Base-by-base conservation (phyloP, 306 rosid species). In the Begonia masoniana region DNA sequence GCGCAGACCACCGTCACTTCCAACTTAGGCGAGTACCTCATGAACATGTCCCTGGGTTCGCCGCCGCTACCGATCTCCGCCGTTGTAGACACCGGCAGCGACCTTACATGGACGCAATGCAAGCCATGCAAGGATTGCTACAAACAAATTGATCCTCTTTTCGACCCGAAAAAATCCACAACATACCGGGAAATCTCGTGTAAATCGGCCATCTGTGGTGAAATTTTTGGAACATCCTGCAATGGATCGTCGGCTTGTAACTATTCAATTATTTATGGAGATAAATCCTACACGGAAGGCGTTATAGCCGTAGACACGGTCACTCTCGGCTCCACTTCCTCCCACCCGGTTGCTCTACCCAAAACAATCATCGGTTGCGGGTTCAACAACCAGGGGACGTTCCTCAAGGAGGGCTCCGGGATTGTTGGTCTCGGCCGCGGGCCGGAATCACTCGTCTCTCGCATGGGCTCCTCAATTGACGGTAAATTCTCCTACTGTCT, bases 401-500 rank as follows among this genome's bases (percentile, higher is more conserved):
- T 67, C 2, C 0, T 14, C 1, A 1, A 19, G 0, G 13, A 21
- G 0, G 49, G 56, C 0, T 70, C 88, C 0, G 95, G 92, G 1
- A 56, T 86, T 9, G 75, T 86, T 1, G 93, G 88, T 0, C 78
- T 86, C 0, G 88, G 85, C 7, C 41, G 60, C 0, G 81, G 88
- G 2, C 7, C 36, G 0, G 21, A 41, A 6, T 86, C 88, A 0
- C 71, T 86, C 5, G 15, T 65, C 10, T 9, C 67, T 3, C 92
- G 72, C 11, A 2, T 86, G 52, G 55, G 24, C 9, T 1, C 76
- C 4, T 58, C 78, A 0, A 62, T 67, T 0, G 58, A 1, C 0
- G 75, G 69, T 0, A 85, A 73, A 36, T 85, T 82, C 52, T 75
- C 88, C 0, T 71, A 85, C 45, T 85, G 95, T 54, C 75, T 85